These are phyloP conservation scores for Macrophomina tecta DNA, from an alignment of 2,329 filamentous ascomycete genomes.

Conservation along the genomic window DNA sequence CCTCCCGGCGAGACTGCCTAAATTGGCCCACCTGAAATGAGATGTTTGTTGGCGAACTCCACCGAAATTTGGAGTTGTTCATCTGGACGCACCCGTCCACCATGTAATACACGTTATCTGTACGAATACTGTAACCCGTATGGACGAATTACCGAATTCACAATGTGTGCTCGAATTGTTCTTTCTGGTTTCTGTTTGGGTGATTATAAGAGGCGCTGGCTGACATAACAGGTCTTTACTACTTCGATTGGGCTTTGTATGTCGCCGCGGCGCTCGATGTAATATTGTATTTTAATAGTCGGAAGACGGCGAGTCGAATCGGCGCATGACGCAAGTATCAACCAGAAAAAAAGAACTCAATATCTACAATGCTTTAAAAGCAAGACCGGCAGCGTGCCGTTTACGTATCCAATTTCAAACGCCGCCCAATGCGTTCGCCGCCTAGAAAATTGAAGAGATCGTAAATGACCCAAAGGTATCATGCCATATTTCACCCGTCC, in stretches of 20 bases:
- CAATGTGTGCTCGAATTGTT: background rate
- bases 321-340: background rate
- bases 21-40: background rate
- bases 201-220: background rate
- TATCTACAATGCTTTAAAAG: background rate
- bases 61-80: background rate
- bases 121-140: slow-evolving; percentile 10
- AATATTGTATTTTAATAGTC: background rate
- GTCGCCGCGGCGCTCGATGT: background rate
- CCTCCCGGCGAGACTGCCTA: background rate
- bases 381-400: too few relatives aligned
- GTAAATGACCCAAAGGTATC: too few relatives aligned
- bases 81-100: background rate
- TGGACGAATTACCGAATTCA: slow-evolving; percentile 9
- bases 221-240: background rate
- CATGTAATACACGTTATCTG: slow-evolving; percentile 13
- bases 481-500: too few relatives aligned
- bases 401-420: too few relatives aligned
- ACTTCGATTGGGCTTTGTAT: background rate
- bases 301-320: background rate
- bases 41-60: background rate
- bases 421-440: too few relatives aligned
- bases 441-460: too few relatives aligned
- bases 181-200: background rate
- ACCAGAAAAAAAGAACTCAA: background rate